Base-by-base conservation (phyloP, 78 protist species). In the Dictyostelium capitatum region DNA sequence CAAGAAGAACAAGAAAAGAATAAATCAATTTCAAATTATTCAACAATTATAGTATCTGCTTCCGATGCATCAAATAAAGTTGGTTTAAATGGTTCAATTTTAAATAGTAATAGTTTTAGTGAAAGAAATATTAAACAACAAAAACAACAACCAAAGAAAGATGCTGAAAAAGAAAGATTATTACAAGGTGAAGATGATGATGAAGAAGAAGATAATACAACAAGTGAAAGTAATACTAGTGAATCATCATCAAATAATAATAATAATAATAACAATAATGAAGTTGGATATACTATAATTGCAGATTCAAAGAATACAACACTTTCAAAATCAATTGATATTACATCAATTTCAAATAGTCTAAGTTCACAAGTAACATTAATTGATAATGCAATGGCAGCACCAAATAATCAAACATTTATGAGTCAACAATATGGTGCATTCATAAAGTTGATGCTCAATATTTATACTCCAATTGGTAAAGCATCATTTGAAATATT, bases 401-500 rank as follows among this genome's bases (percentile, higher is more conserved):
- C 25, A 41, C 75, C 75, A 67, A 32, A 28, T n/a, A 72, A 70
- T 19, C 53, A 62, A 51, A 70, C 80, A 19, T 83, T 83, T 57
- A 28, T 75, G 2, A 74, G 70, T 59, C 56, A 56, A 72, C 91
- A 84, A 47, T 56, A 47, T 15, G 79, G 91, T 72, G 80, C 82
- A 53, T 41, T 83, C 8, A 51, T 83, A 28, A 83, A 72, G 78
- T n/a, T 83, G 17, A 17, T 69, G 28, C 50, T 83, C 23, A 73
- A 43, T n/a, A 54, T 83, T 25, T 83, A 83, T 62, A 69, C 91
- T 7, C 91, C 91, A 30, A 67, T 83, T 69, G 46, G 69, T 37
- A 83, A 75, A 23, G 65, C 91, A n/a, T 64, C 75, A 7, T 83
- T 83, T 19, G 62, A 75, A 32, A 30, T 83, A 1, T 72, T 83